Percentiles rank a stretch among this genome's conserved stretches.
These are phyloP conservation scores for Xylaria grammica DNA, from an alignment of 495 filamentous ascomycete species.

Conservation along the genomic window DNA sequence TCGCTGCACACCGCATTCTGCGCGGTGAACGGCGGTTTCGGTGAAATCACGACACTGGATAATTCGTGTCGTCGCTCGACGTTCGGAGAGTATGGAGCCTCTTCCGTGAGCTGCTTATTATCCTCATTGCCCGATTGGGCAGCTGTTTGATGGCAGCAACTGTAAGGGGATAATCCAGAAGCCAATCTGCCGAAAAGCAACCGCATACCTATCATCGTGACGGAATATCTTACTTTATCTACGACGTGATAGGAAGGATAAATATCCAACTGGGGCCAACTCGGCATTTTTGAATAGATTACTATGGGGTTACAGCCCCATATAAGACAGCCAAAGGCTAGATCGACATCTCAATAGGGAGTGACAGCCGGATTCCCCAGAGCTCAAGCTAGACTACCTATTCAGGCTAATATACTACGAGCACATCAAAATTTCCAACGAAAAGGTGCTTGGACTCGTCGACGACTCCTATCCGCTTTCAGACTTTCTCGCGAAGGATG, in stretches of 20 bases:
- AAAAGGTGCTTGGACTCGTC: not conserved
- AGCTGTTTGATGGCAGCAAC: conserved; percentile 1
- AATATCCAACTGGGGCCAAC: conserved; percentile 1
- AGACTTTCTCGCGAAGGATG: too few relatives aligned
- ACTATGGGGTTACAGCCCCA: conserved; percentile 1
- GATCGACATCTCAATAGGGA: conserved; percentile 15
- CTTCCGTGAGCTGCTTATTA: conserved; percentile 13
- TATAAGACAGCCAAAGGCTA: conserved; percentile 1
- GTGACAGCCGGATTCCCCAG: not conserved
- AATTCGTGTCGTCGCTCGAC: not conserved
- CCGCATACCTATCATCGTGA: conserved; percentile 12
- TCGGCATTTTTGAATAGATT: conserved; percentile 7
- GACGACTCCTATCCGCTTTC: too few relatives aligned
- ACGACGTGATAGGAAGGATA: conserved; percentile 20
- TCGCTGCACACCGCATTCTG: not conserved
- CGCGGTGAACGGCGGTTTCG: not conserved
- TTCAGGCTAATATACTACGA: conserved; percentile 19
- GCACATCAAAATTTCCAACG: not conserved
- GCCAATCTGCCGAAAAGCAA: conserved; percentile 2
- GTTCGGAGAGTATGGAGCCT: not conserved
- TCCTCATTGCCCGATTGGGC: conserved; percentile 15
- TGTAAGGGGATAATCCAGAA: not conserved
- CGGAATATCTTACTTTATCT: conserved; percentile 14
- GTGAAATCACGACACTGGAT: not conserved
- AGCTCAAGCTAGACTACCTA: not conserved